Evolutionary conservation across 768 basidiomycete genomes (phyloP), one percentile per base, ranked within the genome.

Genomic region (Obba rivulosa): DNA sequence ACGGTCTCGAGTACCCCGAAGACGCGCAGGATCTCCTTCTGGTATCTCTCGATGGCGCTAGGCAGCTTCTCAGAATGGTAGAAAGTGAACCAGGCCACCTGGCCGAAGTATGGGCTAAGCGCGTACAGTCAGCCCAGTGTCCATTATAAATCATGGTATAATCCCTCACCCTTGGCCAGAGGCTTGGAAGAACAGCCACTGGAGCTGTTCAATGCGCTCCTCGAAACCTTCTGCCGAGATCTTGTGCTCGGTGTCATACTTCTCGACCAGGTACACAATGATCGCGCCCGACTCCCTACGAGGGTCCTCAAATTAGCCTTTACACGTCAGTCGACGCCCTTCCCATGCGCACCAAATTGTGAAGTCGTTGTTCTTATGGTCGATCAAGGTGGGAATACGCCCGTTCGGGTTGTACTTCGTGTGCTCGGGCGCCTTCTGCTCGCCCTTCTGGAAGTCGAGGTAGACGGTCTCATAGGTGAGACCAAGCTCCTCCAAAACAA

Each of bases 101-200:
- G 47, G 8, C 47, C 47, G 22, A 36, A 48, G 47, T 48, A 48
- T 9, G 47, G 47, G 21, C 47, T 48, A 25, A n/a, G n/a, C n/a
- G n/a, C n/a, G n/a, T 9, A 18, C 28, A 35, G 34, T 9, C 10
- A 35, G 34, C 9, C n/a, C 34, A 35, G 34, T 35, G 34, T 35
- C 10, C n/a, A 35, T 35, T 35, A 5, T n/a, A 35, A 9, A n/a
- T 9, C 10, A 35, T 35, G 34, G 10, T 9, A 35, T 9, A 35
- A 35, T 9, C 9, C 10, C 54, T 11, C 34, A 56, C 54, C 57
- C 57, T 34, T 57, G 57, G 1, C 57, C 57, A 0, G 51, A 55
- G 28, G 54, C 47, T 25, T 57, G 54, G 53, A 71, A 74, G 59
- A 70, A 69, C 37, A 73, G 67, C 72, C 69, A 73, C 52, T 66